Evolutionary conservation across 2,329 filamentous ascomycete species (phyloP).

Genomic region (Curvularia eragrostidis): DNA sequence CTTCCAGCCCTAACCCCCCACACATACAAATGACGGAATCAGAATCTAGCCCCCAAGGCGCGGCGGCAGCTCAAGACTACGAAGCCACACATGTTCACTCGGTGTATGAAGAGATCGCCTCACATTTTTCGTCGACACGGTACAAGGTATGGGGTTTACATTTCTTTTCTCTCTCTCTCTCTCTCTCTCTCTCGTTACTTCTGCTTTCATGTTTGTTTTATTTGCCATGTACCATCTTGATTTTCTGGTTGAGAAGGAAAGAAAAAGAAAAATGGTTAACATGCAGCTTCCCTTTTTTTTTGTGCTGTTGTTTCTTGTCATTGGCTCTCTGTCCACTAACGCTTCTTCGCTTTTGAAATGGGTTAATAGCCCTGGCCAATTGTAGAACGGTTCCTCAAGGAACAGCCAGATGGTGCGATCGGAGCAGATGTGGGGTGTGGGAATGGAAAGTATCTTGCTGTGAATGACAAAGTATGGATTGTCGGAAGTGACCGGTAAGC

Average conservation of each 20-base stretch:
- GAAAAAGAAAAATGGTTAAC: neutral
- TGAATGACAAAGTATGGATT: constrained; percentile 73
- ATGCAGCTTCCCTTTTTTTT: neutral
- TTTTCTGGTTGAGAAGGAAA: too few relatives aligned
- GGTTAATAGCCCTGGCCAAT: constrained; percentile 89
- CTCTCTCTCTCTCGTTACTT: constrained; percentile 6
- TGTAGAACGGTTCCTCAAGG: constrained; percentile 77
- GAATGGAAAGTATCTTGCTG: constrained; percentile 91
- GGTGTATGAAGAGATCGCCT: constrained; percentile 87
- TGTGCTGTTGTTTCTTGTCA: too few relatives aligned
- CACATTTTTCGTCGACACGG: constrained; percentile 81
- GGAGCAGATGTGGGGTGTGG: constrained; percentile 94
- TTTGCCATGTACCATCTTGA: too few relatives aligned
- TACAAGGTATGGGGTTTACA: constrained; percentile 62
- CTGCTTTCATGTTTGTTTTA: neutral
- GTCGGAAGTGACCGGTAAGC: constrained; percentile 83
- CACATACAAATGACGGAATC: neutral
- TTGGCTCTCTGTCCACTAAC: too few relatives aligned
- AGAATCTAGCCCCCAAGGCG: constrained; percentile 43
- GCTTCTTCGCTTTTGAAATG: too few relatives aligned
- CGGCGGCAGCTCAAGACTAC: constrained; percentile 61
- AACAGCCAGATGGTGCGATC: constrained; percentile 71
- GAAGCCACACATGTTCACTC: constrained; percentile 88
- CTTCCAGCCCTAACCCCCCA: neutral
- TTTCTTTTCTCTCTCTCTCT: constrained; percentile 31